Base-by-base conservation (phyloP, 2,329 filamentous ascomycete species). In the Didymella pinodella region DNA sequence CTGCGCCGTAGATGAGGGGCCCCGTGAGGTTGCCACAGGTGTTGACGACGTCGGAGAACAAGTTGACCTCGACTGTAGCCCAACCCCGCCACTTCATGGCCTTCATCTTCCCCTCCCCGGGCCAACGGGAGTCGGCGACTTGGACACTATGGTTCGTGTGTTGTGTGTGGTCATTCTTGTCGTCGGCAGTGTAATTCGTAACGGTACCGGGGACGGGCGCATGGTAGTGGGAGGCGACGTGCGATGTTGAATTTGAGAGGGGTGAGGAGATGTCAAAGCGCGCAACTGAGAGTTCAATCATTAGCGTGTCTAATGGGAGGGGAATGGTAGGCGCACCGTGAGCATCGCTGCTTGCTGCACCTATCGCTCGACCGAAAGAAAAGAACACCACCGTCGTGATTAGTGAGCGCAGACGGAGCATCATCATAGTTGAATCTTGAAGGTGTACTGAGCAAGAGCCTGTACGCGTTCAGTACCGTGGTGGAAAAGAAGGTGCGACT, bases 1-100 rank as follows among this genome's bases (percentile, higher is more conserved):
- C 22, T 2, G 22, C 22, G 22, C 18, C 16, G 20, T 54, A 59
- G 2, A 54, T 31, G 2, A 7, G 26, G 0, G 56, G 28, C 3
- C 56, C 56, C 7, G 50, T 49, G 26, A 59, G 22, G 10, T 53
- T 40, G 11, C 54, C 54, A 20, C 50, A 32, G 11, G 34, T 49
- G 36, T 47, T 38, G 2, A 26, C 11, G 2, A 16, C 0, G 22
- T 31, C 25, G 3, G 45, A 48, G 8, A 14, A 5, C 31, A 59
- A 40, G 18, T 41, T 49, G 8, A 59, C 41, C 20, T 59, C 50
- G 16, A 59, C 8, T 2, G 50, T 50, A 1, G 49, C 49, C 6
- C 22, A 4, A 14, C 56, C 50, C 7, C 22, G 12, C 54, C 54
- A 57, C 2, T 43, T 10, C 7, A 7, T 51, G 2, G 14, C 12